These are phyloP conservation scores for Salicornia ramosissima DNA, from an alignment of 148 eudicot genomes.

Conservation along the genomic window DNA sequence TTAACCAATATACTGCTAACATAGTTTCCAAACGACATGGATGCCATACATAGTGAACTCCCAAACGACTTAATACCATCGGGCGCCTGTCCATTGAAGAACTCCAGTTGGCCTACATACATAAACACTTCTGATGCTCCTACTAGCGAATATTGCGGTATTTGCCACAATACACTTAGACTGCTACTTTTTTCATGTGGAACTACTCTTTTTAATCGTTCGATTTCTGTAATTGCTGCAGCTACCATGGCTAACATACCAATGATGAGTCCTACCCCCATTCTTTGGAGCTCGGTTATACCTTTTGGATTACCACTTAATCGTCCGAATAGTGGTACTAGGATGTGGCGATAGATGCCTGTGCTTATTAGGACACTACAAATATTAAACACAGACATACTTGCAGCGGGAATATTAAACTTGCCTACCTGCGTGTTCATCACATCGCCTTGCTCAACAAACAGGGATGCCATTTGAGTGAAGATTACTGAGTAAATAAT, in stretches of 20 bases:
- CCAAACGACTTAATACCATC: conserved; percentile 95
- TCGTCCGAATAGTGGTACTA: conserved; percentile 52
- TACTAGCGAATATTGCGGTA: conserved; percentile 79
- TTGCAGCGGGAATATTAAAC: conserved; percentile 71
- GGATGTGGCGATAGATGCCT: conserved; percentile 49
- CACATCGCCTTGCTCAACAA: conserved; percentile 88
- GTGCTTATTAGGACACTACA: conserved; percentile 70
- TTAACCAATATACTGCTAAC: conserved; percentile 61
- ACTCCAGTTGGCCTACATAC: conserved; percentile 89
- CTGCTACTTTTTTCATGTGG: conserved; percentile 33
- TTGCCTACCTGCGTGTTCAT: conserved; percentile 52
- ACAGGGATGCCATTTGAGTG: conserved; percentile 96
- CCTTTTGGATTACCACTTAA: conserved; percentile 66
- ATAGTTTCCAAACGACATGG: conserved; percentile 78
- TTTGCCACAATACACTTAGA: conserved; percentile 71
- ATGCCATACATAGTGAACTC: conserved; percentile 89
- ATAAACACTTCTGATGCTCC: conserved; percentile 90
- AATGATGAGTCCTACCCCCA: conserved; percentile 76
- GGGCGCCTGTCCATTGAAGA: conserved; percentile 82
- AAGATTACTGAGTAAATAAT: conserved; percentile 83
- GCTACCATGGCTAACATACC: conserved; percentile 73
- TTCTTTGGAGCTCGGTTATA: conserved; percentile 77
- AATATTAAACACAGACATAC: conserved; percentile 82
- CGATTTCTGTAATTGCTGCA: conserved; percentile 64
- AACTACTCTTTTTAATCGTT: conserved; percentile 38